These are phyloP conservation scores for Epichloe amarillans DNA, from an alignment of 2,329 filamentous ascomycete genomes.

Conservation along the genomic window DNA sequence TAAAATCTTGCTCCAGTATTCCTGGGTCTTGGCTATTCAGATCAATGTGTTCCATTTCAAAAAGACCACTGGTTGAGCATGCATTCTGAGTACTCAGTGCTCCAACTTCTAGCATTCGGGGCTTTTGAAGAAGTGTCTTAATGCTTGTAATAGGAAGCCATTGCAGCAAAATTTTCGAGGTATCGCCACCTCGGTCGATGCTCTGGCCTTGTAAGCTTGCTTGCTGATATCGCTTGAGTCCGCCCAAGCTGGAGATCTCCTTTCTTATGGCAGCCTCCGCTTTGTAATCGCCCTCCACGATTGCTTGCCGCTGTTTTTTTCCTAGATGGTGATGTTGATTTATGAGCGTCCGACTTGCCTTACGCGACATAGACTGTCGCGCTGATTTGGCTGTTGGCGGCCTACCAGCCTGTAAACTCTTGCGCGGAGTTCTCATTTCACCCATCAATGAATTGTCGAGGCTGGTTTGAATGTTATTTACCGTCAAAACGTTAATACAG, in stretches of 20 bases:
- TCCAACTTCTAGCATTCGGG: conserved; percentile 77
- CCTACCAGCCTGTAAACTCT: conserved; percentile 36
- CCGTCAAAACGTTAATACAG: no score
- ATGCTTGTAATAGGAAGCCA: conserved; percentile 35
- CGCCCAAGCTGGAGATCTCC: conserved; percentile 45
- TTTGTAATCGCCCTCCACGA: conserved; percentile 34
- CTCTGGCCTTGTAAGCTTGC: conserved; percentile 58
- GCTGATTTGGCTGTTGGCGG: conserved; percentile 38
- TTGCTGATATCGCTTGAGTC: conserved; percentile 49
- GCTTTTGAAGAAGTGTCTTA: conserved; percentile 12
- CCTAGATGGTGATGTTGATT: conserved; percentile 52
- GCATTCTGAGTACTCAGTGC: conserved; percentile 75
- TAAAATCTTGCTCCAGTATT: conserved; percentile 86
- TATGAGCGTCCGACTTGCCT: conserved; percentile 50
- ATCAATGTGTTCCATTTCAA: conserved; percentile 75
- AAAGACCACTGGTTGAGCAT: conserved; percentile 57
- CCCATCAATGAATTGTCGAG: neutral
- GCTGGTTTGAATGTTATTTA: neutral
- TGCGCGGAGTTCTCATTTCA: conserved; percentile 29
- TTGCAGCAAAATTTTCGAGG: conserved; percentile 48
- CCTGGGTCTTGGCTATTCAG: conserved; percentile 71
- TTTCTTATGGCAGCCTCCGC: conserved; percentile 32
- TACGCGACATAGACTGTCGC: conserved; percentile 47
- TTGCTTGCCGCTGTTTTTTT: conserved; percentile 46
- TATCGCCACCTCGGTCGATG: conserved; percentile 53